phyloP scores from a whole-genome alignment of 345 rosid genomes.

The Hibiscus mutabilis region DNA sequence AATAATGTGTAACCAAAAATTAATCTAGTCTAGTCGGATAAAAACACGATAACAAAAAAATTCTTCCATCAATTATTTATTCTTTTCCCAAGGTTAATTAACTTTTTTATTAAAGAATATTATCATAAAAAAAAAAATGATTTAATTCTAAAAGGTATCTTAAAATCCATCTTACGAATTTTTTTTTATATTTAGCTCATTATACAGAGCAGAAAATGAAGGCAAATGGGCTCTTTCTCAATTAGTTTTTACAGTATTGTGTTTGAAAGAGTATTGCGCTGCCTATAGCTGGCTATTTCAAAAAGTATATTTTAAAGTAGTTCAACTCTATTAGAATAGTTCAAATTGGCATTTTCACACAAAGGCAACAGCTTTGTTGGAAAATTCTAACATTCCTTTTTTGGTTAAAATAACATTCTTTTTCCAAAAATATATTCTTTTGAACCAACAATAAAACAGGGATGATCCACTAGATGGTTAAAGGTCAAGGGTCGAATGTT shows the following conservation, averaged over 20 bases:
- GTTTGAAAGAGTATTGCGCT: background rate
- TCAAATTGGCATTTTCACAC: conserved; percentile 4
- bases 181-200: background rate
- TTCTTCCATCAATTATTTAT: too few species aligned
- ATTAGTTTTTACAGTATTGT: background rate
- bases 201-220: background rate
- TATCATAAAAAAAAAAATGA: background rate
- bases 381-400: background rate
- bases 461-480: too few species aligned
- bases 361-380: background rate
- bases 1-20: too few species aligned
- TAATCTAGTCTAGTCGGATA: too few species aligned
- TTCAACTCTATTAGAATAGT: too few species aligned
- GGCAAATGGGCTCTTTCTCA: background rate
- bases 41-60: too few species aligned
- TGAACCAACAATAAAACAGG: too few species aligned
- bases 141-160: background rate
- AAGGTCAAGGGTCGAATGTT: too few species aligned
- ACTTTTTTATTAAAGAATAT: background rate
- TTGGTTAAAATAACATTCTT: too few species aligned
- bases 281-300: background rate
- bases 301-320: too few species aligned
- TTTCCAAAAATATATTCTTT: too few species aligned
- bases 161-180: background rate
- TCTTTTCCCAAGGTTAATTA: too few species aligned